Evolutionary conservation across 805 yeast species (phyloP).

Genomic region (Starmerella potacharoeniae): DNA sequence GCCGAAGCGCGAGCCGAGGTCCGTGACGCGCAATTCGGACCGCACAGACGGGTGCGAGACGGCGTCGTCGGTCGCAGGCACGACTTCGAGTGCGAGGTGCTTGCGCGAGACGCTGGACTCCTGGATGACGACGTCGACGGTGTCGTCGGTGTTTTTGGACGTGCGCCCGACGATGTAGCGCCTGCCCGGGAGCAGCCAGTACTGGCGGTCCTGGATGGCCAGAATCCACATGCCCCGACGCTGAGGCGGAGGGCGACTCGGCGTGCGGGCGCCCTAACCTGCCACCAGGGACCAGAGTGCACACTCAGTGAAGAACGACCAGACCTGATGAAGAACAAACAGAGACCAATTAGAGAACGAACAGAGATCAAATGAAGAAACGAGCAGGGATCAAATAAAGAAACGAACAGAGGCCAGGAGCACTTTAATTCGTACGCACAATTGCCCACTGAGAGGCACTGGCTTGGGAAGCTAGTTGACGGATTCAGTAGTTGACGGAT

Average conservation of each 20-base stretch:
- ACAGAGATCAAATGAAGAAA: too few species aligned
- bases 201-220: conserved; percentile 6
- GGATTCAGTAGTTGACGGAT: too few species aligned
- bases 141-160: not conserved
- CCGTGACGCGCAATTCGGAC: conserved; percentile 18
- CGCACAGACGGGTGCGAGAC: conserved; percentile 16
- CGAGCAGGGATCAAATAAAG: too few species aligned
- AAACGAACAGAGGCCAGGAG: too few species aligned
- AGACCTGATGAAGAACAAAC: too few species aligned
- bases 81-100: conserved; percentile 20
- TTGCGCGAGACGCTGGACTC: conserved; percentile 24
- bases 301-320: too few species aligned
- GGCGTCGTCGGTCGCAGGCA: conserved; percentile 7
- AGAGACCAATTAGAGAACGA: too few species aligned
- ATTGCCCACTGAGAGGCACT: too few species aligned
- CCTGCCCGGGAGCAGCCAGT: conserved; percentile 25
- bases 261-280: too few species aligned
- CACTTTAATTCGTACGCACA: too few species aligned
- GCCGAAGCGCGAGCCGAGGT: conserved; percentile 25
- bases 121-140: conserved; percentile 13
- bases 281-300: too few species aligned
- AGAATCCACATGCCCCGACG: conserved; percentile 20
- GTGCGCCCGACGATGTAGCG: conserved; percentile 23
- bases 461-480: too few species aligned
- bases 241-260: not conserved